Evolutionary conservation across 768 basidiomycete genomes (phyloP).

Genomic region (Collybia sp.): DNA sequence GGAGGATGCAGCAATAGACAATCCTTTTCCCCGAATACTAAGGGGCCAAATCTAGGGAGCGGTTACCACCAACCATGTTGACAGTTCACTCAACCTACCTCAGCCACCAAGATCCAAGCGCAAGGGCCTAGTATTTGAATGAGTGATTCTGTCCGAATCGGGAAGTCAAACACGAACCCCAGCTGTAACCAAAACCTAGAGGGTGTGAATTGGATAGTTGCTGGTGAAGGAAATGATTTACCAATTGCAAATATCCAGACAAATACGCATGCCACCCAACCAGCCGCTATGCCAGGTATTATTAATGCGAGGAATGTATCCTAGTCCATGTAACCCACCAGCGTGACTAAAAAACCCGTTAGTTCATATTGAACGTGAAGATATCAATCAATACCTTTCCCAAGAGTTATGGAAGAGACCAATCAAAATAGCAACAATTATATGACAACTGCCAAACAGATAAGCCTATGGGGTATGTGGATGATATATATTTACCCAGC

Average conservation of each 20-base stretch:
- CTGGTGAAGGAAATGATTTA: conserved; percentile 14
- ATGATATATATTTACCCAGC: conserved; percentile 37
- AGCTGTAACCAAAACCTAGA: conserved; percentile 66
- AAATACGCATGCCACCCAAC: conserved; percentile 66
- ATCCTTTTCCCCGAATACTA: conserved; percentile 69
- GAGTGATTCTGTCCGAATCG: neutral
- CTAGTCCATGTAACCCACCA: conserved; percentile 16
- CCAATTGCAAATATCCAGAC: conserved; percentile 76
- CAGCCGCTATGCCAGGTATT: conserved; percentile 43
- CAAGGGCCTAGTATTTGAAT: conserved; percentile 40
- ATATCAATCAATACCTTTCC: conserved; percentile 29
- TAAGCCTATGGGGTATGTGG: conserved; percentile 5
- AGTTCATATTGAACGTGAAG: conserved; percentile 1
- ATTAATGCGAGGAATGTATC: neutral
- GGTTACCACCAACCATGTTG: neutral
- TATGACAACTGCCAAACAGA: conserved; percentile 45
- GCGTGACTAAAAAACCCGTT: conserved; percentile 20
- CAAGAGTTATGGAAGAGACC: conserved; percentile 56
- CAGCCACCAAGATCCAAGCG: conserved; percentile 73
- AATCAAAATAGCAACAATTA: conserved; percentile 65
- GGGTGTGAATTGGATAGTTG: neutral
- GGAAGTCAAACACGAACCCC: conserved; percentile 38
- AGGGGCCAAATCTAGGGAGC: conserved; percentile 54
- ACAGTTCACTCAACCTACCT: conserved; percentile 24
- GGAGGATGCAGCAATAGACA: conserved; percentile 70